Evolutionary conservation across 768 basidiomycete species (phyloP).

Genomic region (Kwoniella sp.): DNA sequence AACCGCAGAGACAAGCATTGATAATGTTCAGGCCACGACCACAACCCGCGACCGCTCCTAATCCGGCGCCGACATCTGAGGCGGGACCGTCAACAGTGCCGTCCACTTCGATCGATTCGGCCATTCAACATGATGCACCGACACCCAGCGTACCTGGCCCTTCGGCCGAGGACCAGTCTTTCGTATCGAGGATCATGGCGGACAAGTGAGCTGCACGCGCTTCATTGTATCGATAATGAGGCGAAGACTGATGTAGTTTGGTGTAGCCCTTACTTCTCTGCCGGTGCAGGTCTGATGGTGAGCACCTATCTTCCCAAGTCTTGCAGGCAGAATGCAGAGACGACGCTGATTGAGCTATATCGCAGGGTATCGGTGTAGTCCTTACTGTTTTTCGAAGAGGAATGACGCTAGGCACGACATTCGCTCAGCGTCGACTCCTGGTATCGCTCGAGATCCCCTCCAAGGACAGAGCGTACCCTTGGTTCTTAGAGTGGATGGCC

Average conservation of each 20-base stretch:
- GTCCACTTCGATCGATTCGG: neutral
- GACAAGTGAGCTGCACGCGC: constrained; percentile 46
- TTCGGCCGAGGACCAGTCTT: constrained; percentile 24
- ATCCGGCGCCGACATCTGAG: neutral
- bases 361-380: constrained; percentile 85
- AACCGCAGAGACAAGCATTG: too few relatives aligned
- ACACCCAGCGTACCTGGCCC: constrained; percentile 12
- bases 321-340: too few relatives aligned
- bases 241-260: neutral
- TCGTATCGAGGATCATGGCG: constrained; percentile 42
- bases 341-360: too few relatives aligned
- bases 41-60: neutral
- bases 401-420: constrained; percentile 67
- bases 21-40: constrained; percentile 36
- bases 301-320: too few relatives aligned
- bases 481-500: constrained; percentile 97
- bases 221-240: neutral
- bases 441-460: constrained; percentile 95
- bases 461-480: constrained; percentile 90
- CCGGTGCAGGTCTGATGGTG: constrained; percentile 97
- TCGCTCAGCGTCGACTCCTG: constrained; percentile 84
- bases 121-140: neutral
- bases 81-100: constrained; percentile 27
- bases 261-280: constrained; percentile 90
- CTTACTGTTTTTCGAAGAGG: constrained; percentile 74